A percentile compares a stretch with the other conserved stretches of the same genome.
Conservation (phyloP, 129 eudicot genomes). For the Artemisia argyi region DNA sequence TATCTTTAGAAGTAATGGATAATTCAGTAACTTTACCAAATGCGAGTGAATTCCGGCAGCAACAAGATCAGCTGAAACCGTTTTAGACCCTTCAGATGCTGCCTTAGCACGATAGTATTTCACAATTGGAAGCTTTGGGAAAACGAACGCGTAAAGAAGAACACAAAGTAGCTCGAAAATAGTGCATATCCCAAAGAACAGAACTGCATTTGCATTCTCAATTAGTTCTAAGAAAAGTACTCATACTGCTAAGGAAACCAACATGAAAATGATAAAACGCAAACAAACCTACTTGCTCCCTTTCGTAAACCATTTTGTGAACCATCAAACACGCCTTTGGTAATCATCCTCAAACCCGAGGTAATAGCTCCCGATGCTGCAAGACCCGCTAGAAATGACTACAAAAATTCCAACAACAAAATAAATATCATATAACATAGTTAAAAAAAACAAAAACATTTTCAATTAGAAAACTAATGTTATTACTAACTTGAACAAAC, state of each 20-base stretch:
- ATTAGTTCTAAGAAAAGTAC: neutral
- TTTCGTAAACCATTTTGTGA: conserved; percentile 52
- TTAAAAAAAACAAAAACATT: too few species aligned
- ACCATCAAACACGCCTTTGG: conserved; percentile 60
- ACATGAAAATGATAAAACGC: neutral
- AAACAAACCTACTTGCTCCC: conserved; percentile 50
- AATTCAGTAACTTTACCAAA: conserved; percentile 8
- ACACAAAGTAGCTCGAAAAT: conserved; percentile 37
- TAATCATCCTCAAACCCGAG: conserved; percentile 55
- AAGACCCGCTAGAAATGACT: conserved; percentile 63
- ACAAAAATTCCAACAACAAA: neutral
- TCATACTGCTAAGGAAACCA: neutral
- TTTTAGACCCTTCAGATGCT: conserved; percentile 49
- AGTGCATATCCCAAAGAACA: conserved; percentile 41
- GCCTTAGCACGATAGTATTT: conserved; percentile 49
- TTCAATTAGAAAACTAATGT: too few species aligned
- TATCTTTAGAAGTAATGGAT: neutral
- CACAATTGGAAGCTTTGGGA: conserved; percentile 48
- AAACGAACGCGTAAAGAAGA: conserved; percentile 38
- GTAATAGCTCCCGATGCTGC: conserved; percentile 64
- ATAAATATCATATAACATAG: neutral
- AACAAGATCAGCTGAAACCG: conserved; percentile 49
- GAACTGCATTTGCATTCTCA: conserved; percentile 25
- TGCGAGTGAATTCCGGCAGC: conserved; percentile 41
- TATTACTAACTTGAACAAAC: conserved; percentile 48